Conservation (phyloP, 2,329 filamentous ascomycete genomes). For the Fusarium sp. region DNA sequence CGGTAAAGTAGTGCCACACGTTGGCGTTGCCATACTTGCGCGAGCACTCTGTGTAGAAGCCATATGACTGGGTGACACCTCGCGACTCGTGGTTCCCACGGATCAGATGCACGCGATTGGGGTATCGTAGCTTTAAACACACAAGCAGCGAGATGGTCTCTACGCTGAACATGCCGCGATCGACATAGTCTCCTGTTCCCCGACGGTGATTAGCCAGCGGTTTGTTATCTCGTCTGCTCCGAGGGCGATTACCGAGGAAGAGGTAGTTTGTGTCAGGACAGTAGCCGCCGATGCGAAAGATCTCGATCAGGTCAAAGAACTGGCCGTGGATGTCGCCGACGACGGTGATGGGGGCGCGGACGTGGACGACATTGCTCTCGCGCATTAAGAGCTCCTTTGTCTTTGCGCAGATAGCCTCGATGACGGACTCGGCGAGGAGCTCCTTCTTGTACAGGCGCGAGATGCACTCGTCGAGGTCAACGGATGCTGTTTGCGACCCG, state of each 20-base stretch:
- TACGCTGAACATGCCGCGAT: constrained; percentile 97
- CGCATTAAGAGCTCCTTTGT: constrained; percentile 99
- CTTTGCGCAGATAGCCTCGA: constrained; percentile 99
- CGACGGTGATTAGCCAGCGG: constrained; percentile 20
- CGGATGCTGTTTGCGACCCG: constrained; percentile 72
- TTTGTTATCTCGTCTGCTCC: not conserved
- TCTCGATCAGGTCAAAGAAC: constrained; percentile 99
- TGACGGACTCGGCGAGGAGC: constrained; percentile 94
- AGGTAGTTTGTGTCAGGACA: constrained; percentile 99
- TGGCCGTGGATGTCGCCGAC: constrained; percentile 99
- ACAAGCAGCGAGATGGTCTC: constrained; percentile 98
- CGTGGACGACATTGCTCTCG: constrained; percentile 99
- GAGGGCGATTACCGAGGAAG: constrained; percentile 76
- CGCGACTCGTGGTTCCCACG: constrained; percentile 98
- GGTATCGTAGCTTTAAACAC: constrained; percentile 96
- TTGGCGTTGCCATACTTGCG: constrained; percentile 98
- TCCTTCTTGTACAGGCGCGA: constrained; percentile 96
- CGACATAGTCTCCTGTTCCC: constrained; percentile 88
- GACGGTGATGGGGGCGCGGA: constrained; percentile 93
- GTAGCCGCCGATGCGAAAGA: constrained; percentile 97
- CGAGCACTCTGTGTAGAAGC: constrained; percentile 98
- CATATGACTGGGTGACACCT: constrained; percentile 98
- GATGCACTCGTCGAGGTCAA: constrained; percentile 99
- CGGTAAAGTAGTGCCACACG: constrained; percentile 99
- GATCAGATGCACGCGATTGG: constrained; percentile 93